Conservation (phyloP, 345 rosid genomes). For the Turritis glabra region DNA sequence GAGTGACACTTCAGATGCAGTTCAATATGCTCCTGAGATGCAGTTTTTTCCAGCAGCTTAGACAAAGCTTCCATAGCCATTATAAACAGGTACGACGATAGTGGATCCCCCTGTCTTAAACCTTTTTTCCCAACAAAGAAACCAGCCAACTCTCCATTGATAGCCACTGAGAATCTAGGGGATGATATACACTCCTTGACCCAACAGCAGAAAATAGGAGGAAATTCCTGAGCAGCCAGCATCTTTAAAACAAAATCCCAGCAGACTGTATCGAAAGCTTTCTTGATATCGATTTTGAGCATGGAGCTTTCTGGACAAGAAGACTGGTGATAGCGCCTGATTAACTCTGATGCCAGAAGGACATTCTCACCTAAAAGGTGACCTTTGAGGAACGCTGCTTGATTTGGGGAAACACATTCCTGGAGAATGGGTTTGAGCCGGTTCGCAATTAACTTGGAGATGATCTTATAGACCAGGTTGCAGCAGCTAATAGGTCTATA, state of each 20-base stretch:
- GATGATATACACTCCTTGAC: not conserved
- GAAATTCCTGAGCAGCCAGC: not conserved
- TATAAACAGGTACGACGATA: not conserved
- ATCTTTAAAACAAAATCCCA: not conserved
- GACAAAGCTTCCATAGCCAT: not conserved
- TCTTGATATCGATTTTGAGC: not conserved
- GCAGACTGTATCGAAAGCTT: not conserved
- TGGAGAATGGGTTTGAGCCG: not conserved
- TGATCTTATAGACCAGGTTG: not conserved
- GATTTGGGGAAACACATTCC: not conserved
- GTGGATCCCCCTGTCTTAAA: not conserved
- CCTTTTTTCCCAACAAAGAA: not conserved
- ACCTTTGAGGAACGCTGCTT: not conserved
- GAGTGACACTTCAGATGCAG: not conserved
- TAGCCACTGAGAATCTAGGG: not conserved
- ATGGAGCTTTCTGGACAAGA: not conserved
- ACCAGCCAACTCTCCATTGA: not conserved
- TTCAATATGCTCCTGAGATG: not conserved
- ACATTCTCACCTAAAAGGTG: not conserved
- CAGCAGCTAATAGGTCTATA: not conserved
- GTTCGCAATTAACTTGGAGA: not conserved
- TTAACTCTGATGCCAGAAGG: not conserved
- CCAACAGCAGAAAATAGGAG: not conserved
- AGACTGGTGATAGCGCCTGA: not conserved
- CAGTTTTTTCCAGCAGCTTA: not conserved